Percentiles rank a stretch among this genome's conserved stretches.
Evolutionary conservation across 495 filamentous ascomycete species (phyloP).

Genomic region (Penicillium angulare): DNA sequence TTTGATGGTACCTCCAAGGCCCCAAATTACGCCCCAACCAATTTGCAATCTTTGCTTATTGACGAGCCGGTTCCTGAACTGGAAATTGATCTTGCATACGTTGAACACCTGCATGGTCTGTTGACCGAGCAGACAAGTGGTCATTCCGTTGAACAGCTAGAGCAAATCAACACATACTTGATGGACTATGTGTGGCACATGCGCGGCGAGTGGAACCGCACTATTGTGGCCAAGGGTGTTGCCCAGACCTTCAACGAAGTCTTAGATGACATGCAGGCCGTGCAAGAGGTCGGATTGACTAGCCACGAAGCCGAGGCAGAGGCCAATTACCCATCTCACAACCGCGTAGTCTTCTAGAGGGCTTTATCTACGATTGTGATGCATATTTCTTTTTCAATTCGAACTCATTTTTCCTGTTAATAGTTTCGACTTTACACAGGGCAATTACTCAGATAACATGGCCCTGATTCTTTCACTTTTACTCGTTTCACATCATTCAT

Average conservation of each 20-base stretch:
- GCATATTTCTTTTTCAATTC: not conserved
- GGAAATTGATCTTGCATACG: conserved; percentile 55
- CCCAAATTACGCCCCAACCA: conserved; percentile 24
- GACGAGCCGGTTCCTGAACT: conserved; percentile 43
- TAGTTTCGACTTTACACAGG: conserved; percentile 6
- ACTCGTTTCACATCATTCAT: too few relatives aligned
- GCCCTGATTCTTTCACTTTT: not conserved
- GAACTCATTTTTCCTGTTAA: conserved; percentile 2
- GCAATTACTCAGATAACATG: not conserved
- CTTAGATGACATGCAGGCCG: too few relatives aligned
- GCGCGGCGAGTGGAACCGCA: too few relatives aligned
- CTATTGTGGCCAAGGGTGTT: too few relatives aligned
- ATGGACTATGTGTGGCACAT: too few relatives aligned
- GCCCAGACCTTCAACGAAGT: too few relatives aligned
- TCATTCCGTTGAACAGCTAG: conserved; percentile 87
- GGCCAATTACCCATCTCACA: too few relatives aligned
- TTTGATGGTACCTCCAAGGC: conserved; percentile 40
- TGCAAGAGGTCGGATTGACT: not conserved
- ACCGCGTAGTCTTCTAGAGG: too few relatives aligned
- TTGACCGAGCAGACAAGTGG: conserved; percentile 69
- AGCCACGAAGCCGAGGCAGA: too few relatives aligned
- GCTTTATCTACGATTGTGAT: too few relatives aligned
- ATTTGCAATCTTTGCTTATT: conserved; percentile 43
- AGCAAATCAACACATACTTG: conserved; percentile 26
- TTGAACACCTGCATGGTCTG: conserved; percentile 55